Percentiles rank a stretch among this genome's conserved stretches.
These are phyloP conservation scores for Alternaria ethzedia DNA, from an alignment of 2,329 filamentous ascomycete genomes.

Conservation along the genomic window DNA sequence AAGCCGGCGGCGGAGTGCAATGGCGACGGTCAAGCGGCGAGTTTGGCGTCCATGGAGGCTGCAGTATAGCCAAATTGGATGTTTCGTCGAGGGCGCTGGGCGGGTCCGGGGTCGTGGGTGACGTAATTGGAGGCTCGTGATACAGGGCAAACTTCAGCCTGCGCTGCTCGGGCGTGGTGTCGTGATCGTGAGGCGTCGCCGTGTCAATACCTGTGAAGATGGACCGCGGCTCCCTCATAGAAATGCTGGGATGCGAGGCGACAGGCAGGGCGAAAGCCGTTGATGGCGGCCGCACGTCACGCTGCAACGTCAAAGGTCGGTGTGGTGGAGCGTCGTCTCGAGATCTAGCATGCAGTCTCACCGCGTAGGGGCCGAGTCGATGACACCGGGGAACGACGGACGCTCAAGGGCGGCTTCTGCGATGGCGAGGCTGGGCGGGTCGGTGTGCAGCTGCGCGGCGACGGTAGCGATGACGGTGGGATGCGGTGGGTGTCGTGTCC, in stretches of 20 bases:
- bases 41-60: conserved; percentile 24
- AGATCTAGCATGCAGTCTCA: conserved; percentile 1
- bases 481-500: background rate
- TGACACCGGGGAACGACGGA: background rate
- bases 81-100: conserved; percentile 5
- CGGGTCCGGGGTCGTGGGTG: background rate
- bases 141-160: conserved; percentile 1
- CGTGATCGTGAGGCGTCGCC: conserved; percentile 12
- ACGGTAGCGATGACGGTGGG: background rate
- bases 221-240: conserved; percentile 23
- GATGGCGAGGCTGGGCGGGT: background rate
- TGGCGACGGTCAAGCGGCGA: conserved; percentile 21
- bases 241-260: conserved; percentile 4
- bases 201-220: conserved; percentile 25
- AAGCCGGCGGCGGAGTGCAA: conserved; percentile 14
- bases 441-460: background rate
- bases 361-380: conserved; percentile 1
- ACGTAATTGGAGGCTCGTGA: conserved; percentile 2
- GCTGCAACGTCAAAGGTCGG: conserved; percentile 7
- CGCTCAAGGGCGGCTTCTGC: background rate
- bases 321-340: conserved; percentile 11
- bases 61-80: background rate
- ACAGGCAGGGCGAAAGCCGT: conserved; percentile 13
- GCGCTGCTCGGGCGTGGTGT: conserved; percentile 1
- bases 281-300: conserved; percentile 19